Base-by-base conservation (phyloP, 352 stramenopile species). In the Phytophthora constricta region DNA sequence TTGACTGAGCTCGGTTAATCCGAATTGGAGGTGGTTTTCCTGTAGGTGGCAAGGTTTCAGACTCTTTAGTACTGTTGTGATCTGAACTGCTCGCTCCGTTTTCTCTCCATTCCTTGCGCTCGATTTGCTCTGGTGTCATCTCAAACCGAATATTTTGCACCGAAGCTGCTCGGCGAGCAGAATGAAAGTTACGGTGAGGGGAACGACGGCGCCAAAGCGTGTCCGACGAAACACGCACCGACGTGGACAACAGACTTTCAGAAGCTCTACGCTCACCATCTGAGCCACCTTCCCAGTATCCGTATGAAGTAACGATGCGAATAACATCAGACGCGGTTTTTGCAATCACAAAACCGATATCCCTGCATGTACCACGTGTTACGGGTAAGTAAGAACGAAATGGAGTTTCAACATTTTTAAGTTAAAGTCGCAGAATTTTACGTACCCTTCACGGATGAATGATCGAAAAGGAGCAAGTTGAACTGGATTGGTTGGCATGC, bases 311-410 rank as follows among this genome's bases (percentile, higher is more conserved):
- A 17, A 84, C 74, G n/a, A 90, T 87, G n/a, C 78, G 67, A 16
- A 86, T 74, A 23, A 89, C 80, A 10, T 72, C 65, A 1, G 77
- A 77, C 10, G 84, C 80, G 9, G 53, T 76, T 65, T 75, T 82
- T 4, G 81, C 76, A 26, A 92, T 73, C 7, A 90, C 68, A 74
- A 92, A 86, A 0, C 84, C 81, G 59, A 90, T 85, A 65, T 92
- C 84, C 0, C 84, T 92, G 28, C 16, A 19, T 34, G 41, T 16
- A 48, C 14, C 1, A 27, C n/a, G n/a, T n/a, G n/a, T n/a, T n/a
- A n/a, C n/a, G n/a, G n/a, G n/a, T n/a, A n/a, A n/a, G n/a, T n/a
- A n/a, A n/a, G n/a, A n/a, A n/a, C n/a, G n/a, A n/a, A n/a, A n/a
- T n/a, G n/a, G n/a, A n/a, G n/a, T n/a, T 37, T 28, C 52, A n/a